Percentiles rank a stretch among this genome's conserved stretches.
phyloP scores from a whole-genome alignment of 2,329 filamentous ascomycete species.

The Leptographium galeiforme region DNA sequence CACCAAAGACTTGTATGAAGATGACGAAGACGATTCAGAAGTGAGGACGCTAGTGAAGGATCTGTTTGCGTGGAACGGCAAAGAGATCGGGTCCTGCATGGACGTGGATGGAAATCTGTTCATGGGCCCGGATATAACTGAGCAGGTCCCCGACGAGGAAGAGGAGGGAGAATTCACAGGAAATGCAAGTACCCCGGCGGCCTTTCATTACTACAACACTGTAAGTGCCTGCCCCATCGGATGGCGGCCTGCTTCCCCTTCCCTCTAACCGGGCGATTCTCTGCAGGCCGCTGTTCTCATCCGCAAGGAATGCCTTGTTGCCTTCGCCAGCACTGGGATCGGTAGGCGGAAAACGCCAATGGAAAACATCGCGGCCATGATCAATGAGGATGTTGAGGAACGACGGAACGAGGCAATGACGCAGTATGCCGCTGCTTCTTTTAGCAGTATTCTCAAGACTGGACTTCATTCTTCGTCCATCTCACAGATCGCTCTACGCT shows the following conservation, averaged over 20 bases:
- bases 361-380: background rate
- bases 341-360: background rate
- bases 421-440: background rate
- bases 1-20: background rate
- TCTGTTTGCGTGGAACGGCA: background rate
- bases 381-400: background rate
- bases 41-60: background rate
- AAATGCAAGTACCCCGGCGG: conserved; percentile 3
- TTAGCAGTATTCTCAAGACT: background rate
- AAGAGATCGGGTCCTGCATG: background rate
- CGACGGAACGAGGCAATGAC: background rate
- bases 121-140: conserved; percentile 5
- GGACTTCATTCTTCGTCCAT: background rate
- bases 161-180: conserved; percentile 7
- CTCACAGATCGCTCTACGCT: background rate
- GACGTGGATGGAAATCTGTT: background rate
- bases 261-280: background rate
- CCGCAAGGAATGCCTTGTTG: background rate
- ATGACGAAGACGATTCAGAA: background rate
- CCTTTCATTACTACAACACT: background rate
- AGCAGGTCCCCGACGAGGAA: conserved; percentile 3
- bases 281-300: background rate
- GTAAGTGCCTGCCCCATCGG: background rate
- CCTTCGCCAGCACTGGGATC: background rate
- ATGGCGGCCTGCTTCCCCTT: background rate